phyloP scores from a whole-genome alignment of 495 filamentous ascomycete species.

The Jackrogersella multiformis region DNA sequence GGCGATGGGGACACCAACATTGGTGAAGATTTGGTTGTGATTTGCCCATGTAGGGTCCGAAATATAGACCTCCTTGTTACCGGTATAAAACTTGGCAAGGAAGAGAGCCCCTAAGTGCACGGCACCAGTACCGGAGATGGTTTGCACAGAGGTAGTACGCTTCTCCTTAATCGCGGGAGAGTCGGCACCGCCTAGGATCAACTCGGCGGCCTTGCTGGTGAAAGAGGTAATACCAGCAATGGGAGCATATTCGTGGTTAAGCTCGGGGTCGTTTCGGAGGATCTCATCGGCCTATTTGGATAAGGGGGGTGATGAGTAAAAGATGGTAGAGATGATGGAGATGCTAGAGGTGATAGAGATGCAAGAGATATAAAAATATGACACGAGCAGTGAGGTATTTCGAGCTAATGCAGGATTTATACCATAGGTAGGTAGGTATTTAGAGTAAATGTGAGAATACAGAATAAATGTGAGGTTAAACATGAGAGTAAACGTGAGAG shows the following conservation, averaged over 20 bases:
- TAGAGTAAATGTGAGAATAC: too few species aligned
- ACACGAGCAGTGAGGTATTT: slow-evolving; percentile 39
- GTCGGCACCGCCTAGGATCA: slow-evolving; percentile 78
- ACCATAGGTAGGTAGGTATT: not conserved
- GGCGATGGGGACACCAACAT: slow-evolving; percentile 80
- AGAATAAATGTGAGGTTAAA: too few species aligned
- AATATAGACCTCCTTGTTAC: slow-evolving; percentile 79
- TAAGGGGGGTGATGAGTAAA: slow-evolving; percentile 35
- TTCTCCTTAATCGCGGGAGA: slow-evolving; percentile 86
- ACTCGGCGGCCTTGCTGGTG: slow-evolving; percentile 86
- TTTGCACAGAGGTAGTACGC: slow-evolving; percentile 77
- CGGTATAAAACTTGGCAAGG: slow-evolving; percentile 78
- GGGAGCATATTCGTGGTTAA: slow-evolving; percentile 98
- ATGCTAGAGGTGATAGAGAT: too few species aligned
- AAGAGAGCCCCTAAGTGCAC: slow-evolving; percentile 90
- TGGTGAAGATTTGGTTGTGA: slow-evolving; percentile 97
- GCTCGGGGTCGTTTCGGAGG: slow-evolving; percentile 82
- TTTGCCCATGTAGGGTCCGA: slow-evolving; percentile 98
- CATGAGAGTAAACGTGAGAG: not conserved
- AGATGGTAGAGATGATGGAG: too few species aligned
- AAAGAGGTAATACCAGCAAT: slow-evolving; percentile 89
- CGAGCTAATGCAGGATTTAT: slow-evolving; percentile 31
- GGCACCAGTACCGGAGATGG: slow-evolving; percentile 92
- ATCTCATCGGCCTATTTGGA: slow-evolving; percentile 81
- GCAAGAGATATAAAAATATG: not conserved